phyloP scores from a whole-genome alignment of 768 basidiomycete genomes.

The Mycena floridula region DNA sequence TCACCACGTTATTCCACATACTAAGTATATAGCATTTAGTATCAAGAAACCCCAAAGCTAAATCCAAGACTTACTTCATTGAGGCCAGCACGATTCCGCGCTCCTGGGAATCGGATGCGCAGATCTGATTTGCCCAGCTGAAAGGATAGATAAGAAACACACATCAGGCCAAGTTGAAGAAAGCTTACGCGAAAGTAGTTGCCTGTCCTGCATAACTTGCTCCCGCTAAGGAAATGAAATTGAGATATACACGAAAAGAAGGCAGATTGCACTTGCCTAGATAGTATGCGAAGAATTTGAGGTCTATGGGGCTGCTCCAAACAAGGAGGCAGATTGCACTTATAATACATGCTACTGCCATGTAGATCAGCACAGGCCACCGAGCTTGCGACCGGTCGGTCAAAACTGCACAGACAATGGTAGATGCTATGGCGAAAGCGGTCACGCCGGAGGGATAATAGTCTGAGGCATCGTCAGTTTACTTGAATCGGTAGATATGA shows the following conservation, averaged over 20 bases:
- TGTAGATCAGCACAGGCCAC: constrained; percentile 63
- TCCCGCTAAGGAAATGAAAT: constrained; percentile 43
- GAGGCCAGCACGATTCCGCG: constrained; percentile 64
- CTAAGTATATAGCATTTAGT: constrained; percentile 20
- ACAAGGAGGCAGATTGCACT: constrained; percentile 55
- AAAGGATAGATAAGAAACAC: background rate
- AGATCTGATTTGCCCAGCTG: constrained; percentile 78
- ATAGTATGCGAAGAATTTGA: constrained; percentile 79
- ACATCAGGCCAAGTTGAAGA: background rate
- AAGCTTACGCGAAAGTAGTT: constrained; percentile 60
- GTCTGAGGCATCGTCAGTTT: constrained; percentile 17
- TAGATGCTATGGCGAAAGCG: constrained; percentile 58
- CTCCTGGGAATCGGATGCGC: constrained; percentile 64
- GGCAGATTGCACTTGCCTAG: constrained; percentile 14
- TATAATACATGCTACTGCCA: constrained; percentile 47
- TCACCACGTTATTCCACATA: constrained; percentile 66
- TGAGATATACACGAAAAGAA: background rate
- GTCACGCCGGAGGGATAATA: constrained; percentile 62
- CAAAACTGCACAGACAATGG: constrained; percentile 56
- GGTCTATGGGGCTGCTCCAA: constrained; percentile 50
- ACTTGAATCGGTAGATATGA: constrained; percentile 2
- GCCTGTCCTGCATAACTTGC: constrained; percentile 74
- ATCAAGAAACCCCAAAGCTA: background rate
- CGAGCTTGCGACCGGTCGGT: constrained; percentile 52
- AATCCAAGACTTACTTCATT: constrained; percentile 55